These are phyloP conservation scores for Trichoderma sp. DNA, from an alignment of 2,329 filamentous ascomycete genomes.

Conservation along the genomic window DNA sequence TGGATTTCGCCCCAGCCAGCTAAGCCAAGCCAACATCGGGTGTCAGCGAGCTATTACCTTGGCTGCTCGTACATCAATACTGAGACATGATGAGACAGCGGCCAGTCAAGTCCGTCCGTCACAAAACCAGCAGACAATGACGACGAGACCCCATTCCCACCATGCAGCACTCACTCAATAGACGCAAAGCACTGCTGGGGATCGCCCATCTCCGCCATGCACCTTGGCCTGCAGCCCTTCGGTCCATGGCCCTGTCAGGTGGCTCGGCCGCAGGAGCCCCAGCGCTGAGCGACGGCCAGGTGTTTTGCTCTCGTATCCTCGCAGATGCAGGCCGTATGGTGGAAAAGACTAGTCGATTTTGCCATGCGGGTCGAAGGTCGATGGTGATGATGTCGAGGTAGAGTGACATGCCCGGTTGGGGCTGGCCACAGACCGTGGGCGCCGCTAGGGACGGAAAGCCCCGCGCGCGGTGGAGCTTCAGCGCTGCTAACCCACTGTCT, in stretches of 20 bases:
- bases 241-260: conserved; percentile 14
- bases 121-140: not conserved
- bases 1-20: not conserved
- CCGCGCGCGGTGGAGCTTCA: conserved; percentile 8
- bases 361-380: not conserved
- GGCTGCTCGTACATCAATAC: not conserved
- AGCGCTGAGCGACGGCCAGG: conserved; percentile 15
- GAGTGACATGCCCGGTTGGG: conserved; percentile 23
- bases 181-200: not conserved
- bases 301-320: conserved; percentile 15
- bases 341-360: not conserved
- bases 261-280: conserved; percentile 19
- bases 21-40: not conserved
- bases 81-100: not conserved
- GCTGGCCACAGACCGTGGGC: conserved; percentile 15
- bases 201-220: conserved; percentile 13
- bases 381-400: conserved; percentile 24
- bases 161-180: not conserved
- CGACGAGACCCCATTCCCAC: not conserved
- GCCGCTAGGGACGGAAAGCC: conserved; percentile 22
- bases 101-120: not conserved
- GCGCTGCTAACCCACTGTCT: not conserved
- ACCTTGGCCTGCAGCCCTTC: conserved; percentile 14
- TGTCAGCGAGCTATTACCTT: conserved; percentile 1
- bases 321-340: not conserved